Evolutionary conservation across 495 filamentous ascomycete genomes (phyloP).

Genomic region (Geoglossum glabrum): DNA sequence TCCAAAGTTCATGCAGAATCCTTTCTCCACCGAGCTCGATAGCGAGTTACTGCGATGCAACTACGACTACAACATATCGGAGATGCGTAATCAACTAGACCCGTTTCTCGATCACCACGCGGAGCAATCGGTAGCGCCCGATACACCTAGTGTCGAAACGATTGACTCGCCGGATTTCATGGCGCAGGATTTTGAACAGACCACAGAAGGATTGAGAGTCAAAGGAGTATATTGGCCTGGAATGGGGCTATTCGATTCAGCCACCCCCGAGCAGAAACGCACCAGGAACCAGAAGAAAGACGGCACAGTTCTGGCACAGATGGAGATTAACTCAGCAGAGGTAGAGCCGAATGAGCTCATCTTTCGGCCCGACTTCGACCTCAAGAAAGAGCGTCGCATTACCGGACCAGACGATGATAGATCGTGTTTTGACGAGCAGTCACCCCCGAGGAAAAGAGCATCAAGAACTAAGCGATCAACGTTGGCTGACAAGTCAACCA

Average conservation of each 20-base stretch:
- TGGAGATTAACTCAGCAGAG: conserved; percentile 43
- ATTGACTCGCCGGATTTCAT: neutral
- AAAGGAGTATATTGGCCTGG: conserved; percentile 68
- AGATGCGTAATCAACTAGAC: neutral
- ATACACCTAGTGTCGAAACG: neutral
- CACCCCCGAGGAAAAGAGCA: neutral
- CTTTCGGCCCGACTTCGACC: conserved; percentile 32
- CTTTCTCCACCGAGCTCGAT: neutral
- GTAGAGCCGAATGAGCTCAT: conserved; percentile 57
- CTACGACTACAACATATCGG: neutral
- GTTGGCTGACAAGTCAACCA: neutral
- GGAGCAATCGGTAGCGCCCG: neutral
- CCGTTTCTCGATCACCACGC: neutral
- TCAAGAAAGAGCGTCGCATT: conserved; percentile 35
- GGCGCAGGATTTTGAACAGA: neutral
- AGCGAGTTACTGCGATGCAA: neutral
- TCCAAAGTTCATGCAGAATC: neutral
- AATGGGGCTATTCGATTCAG: conserved; percentile 79
- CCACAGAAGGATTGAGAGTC: conserved; percentile 1
- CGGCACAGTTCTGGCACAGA: conserved; percentile 41
- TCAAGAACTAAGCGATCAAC: neutral
- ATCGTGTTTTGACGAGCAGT: neutral
- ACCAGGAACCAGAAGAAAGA: conserved; percentile 81
- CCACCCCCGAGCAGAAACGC: conserved; percentile 51
- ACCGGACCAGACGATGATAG: conserved; percentile 21